Evolutionary conservation across 352 stramenopile genomes (phyloP).

Genomic region (Albugo laibachii): DNA sequence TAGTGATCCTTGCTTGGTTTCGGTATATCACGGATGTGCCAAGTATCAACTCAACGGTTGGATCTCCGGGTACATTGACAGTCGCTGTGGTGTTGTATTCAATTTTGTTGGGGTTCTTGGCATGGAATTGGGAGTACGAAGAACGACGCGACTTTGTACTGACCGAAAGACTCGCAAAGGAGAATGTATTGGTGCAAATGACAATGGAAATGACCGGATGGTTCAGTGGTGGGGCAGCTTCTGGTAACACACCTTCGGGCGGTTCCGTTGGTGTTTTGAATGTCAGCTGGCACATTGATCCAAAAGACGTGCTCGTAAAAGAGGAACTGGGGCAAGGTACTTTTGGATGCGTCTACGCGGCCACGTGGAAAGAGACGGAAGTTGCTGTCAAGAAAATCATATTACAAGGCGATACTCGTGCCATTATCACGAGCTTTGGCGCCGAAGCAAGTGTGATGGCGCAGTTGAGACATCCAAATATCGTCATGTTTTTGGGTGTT

Average conservation of each 20-base stretch:
- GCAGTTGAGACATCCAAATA: slow-evolving; percentile 61
- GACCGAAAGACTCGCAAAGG: slow-evolving; percentile 56
- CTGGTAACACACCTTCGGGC: slow-evolving; percentile 10
- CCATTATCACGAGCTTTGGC: slow-evolving; percentile 65
- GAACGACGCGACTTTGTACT: slow-evolving; percentile 71
- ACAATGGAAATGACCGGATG: slow-evolving; percentile 78
- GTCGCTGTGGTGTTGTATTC: slow-evolving; percentile 56
- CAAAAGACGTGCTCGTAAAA: slow-evolving; percentile 61
- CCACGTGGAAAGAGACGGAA: slow-evolving; percentile 59
- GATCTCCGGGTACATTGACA: slow-evolving; percentile 41
- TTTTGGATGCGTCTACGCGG: slow-evolving; percentile 57
- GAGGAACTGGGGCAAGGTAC: slow-evolving; percentile 58
- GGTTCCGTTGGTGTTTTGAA: slow-evolving; percentile 34
- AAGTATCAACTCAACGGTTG: slow-evolving; percentile 17
- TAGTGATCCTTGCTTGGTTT: slow-evolving; percentile 57
- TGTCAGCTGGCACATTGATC: slow-evolving; percentile 68
- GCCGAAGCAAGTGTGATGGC: slow-evolving; percentile 70
- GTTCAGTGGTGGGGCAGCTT: slow-evolving; percentile 54
- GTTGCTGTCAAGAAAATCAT: slow-evolving; percentile 77
- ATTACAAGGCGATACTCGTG: slow-evolving; percentile 51
- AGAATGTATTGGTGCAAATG: slow-evolving; percentile 78
- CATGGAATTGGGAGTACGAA: slow-evolving; percentile 79
- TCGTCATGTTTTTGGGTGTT: slow-evolving; percentile 83
- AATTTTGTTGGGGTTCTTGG: slow-evolving; percentile 56
- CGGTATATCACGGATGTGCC: slow-evolving; percentile 13